phyloP scores from a whole-genome alignment of 345 rosid genomes.

The Bruguiera gymnorhiza region DNA sequence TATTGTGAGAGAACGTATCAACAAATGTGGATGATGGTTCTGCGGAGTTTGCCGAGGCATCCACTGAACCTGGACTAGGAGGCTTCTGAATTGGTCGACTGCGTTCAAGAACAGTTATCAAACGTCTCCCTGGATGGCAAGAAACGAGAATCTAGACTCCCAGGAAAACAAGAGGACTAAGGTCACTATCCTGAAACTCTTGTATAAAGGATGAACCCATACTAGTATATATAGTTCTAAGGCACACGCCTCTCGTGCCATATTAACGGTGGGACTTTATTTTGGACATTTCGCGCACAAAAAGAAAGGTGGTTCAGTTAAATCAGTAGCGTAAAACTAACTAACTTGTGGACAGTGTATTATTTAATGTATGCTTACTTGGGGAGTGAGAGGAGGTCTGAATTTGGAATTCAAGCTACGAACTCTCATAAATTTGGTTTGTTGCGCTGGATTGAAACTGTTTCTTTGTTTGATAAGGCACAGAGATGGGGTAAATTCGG shows the following conservation, averaged over 20 bases:
- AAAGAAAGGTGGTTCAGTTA: too few species aligned
- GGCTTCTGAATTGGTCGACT: constrained; percentile 47
- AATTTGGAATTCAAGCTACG: too few species aligned
- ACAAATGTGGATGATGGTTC: constrained; percentile 2
- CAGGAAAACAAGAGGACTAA: constrained; percentile 14
- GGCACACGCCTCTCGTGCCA: too few species aligned
- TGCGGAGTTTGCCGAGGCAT: constrained; percentile 61
- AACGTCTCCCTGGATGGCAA: constrained; percentile 40
- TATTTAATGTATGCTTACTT: too few species aligned
- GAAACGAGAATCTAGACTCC: constrained; percentile 29
- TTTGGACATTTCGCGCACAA: background rate
- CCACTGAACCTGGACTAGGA: constrained; percentile 50
- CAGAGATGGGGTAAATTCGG: too few species aligned
- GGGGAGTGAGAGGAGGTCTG: too few species aligned
- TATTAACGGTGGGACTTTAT: background rate
- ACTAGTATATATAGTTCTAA: background rate
- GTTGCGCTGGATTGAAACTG: too few species aligned
- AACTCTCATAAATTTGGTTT: too few species aligned
- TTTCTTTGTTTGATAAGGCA: too few species aligned
- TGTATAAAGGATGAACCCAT: background rate
- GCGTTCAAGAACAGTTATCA: constrained; percentile 53
- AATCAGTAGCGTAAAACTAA: too few species aligned
- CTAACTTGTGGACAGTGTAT: too few species aligned
- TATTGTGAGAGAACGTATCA: background rate
- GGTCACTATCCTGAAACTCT: background rate